Conservation (phyloP, 805 yeast genomes). For the Spathaspora boniae region DNA sequence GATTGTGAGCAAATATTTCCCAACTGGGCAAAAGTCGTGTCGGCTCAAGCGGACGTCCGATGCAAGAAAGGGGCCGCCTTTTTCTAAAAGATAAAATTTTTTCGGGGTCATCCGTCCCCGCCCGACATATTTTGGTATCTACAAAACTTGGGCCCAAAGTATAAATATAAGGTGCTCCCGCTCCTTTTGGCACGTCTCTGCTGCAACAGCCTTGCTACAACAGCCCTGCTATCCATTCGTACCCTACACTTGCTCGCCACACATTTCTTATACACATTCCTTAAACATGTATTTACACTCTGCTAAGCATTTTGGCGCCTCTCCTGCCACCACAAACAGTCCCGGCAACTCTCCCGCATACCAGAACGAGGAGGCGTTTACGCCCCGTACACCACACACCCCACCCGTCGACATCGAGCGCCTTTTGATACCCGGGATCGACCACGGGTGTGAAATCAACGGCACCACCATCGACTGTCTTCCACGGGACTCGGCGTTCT, state of each 20-base stretch:
- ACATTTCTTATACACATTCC: not conserved
- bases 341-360: too few relatives aligned
- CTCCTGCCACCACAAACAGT: too few relatives aligned
- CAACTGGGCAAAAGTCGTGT: too few relatives aligned
- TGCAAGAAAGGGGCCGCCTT: not conserved
- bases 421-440: slow-evolving; percentile 5
- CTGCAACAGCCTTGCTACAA: not conserved
- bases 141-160: too few relatives aligned
- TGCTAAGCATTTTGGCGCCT: slow-evolving; percentile 3
- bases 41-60: too few relatives aligned
- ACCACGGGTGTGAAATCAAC: slow-evolving; percentile 7
- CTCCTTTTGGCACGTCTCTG: not conserved
- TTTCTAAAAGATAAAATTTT: not conserved
- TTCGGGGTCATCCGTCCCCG: not conserved
- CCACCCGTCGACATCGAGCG: not conserved
- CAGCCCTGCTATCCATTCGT: not conserved
- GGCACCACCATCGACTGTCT: slow-evolving; percentile 9
- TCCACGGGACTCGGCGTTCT: slow-evolving; percentile 16
- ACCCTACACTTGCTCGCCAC: not conserved
- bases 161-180: not conserved
- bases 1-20: too few relatives aligned
- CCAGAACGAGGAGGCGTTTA: too few relatives aligned
- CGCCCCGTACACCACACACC: too few relatives aligned
- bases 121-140: slow-evolving; percentile 3
- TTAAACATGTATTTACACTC: slow-evolving; percentile 8